Evolutionary conservation across 2,329 filamentous ascomycete genomes (phyloP).

Genomic region (Calonectria crousiana): DNA sequence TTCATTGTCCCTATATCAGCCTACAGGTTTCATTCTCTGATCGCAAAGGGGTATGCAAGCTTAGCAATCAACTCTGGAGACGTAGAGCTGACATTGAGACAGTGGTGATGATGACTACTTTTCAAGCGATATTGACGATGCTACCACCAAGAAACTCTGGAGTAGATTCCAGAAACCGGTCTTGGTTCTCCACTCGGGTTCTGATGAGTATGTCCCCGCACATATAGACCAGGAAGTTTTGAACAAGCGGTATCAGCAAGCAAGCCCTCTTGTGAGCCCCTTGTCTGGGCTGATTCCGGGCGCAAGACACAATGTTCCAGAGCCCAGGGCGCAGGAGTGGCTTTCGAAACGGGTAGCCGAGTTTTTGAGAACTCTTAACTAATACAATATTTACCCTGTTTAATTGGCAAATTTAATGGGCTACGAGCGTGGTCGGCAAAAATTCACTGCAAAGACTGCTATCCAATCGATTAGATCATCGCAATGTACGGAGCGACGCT

Average conservation of each 20-base stretch:
- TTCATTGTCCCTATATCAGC: slow-evolving; percentile 63
- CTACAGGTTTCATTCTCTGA: slow-evolving; percentile 64
- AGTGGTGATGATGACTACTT: slow-evolving; percentile 89
- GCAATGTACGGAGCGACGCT: no score
- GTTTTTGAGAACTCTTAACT: slow-evolving; percentile 55
- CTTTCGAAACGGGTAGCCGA: slow-evolving; percentile 59
- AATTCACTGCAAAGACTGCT: neutral
- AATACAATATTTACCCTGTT: neutral
- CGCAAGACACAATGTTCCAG: slow-evolving; percentile 63
- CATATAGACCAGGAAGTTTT: slow-evolving; percentile 69
- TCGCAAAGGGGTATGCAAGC: slow-evolving; percentile 60
- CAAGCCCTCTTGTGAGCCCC: slow-evolving; percentile 60
- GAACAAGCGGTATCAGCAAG: slow-evolving; percentile 67
- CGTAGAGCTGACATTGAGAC: neutral
- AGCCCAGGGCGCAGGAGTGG: slow-evolving; percentile 61
- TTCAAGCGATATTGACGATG: slow-evolving; percentile 77
- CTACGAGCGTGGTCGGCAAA: neutral
- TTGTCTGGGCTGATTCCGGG: slow-evolving; percentile 66
- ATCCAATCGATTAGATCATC: neutral
- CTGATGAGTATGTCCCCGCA: slow-evolving; percentile 74
- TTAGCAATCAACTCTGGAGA: slow-evolving; percentile 12
- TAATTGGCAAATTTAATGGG: neutral
- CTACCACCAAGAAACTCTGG: slow-evolving; percentile 74
- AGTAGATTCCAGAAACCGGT: slow-evolving; percentile 70
- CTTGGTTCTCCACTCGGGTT: slow-evolving; percentile 73